Base-by-base conservation (phyloP, 2,329 filamentous ascomycete species). In the Colletotrichum plurivorum region DNA sequence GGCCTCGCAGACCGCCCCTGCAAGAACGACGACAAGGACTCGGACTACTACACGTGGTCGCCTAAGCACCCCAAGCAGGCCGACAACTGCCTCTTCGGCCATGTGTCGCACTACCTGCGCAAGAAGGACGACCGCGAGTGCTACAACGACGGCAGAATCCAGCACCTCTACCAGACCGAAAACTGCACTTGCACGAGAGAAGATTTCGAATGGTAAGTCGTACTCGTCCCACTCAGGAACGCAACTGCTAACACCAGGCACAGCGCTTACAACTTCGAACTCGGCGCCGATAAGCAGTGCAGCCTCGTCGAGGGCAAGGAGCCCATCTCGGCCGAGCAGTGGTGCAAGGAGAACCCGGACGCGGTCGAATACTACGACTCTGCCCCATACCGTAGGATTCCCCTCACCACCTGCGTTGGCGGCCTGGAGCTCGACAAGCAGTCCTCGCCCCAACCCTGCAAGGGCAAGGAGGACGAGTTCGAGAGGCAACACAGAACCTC, bases 211-310 rank as follows among this genome's bases (percentile, higher is more conserved):
- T 99, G 96, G 93, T 95, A 83, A 83, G 90, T 82, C 31, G 31
- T 13, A 12, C 48, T 39, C 16, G 55, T 43, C 43, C 31, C 31
- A 36, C 7, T 10, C 31, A 36, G 2, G 10, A 36, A 10, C 2
- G n/a, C 25, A 18, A 36, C 45, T 65, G 69, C 79, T 81, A 73
- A 81, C 72, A 18, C 43, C 16, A 41, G 49, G 20, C 7, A 31
- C 73, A 96, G 94, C 81, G 95, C 97, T 78, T 99, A 94, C 86
- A 99, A 99, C 81, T 99, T 89, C 80, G 91, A 98, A 78, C 89
- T 93, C 54, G 89, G 93, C 79, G 87, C 83, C 31, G 93, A 95
- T 76, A 92, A 92, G 55, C 89, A 92, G 71, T 99, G 96, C 81
- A 81, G 80, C 5, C 88, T 97, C 13, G 94, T 98, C 1, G 80